Percentiles rank a stretch among this genome's conserved stretches.
Conservation (phyloP, 768 basidiomycete species). For the Porpolomopsis calyptriformis region DNA sequence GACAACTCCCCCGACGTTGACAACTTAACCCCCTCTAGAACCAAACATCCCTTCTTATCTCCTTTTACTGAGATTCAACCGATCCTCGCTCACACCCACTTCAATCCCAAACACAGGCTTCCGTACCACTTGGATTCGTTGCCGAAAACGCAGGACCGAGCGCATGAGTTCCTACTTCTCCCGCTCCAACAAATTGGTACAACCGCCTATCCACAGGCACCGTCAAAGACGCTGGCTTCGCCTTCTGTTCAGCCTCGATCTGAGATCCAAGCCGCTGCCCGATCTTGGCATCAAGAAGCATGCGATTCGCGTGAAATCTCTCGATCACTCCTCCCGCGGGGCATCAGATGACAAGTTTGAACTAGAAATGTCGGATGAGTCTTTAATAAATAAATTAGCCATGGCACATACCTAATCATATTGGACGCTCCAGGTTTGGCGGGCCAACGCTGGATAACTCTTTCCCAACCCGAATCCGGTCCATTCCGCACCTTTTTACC, state of each 20-base stretch:
- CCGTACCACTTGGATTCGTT: not conserved
- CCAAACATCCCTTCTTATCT: conserved; percentile 35
- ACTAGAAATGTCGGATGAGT: conserved; percentile 13
- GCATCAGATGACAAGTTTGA: conserved; percentile 43
- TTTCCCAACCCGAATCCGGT: too few species aligned
- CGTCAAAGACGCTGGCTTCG: conserved; percentile 2
- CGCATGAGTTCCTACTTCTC: too few species aligned
- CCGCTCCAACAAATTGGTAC: conserved; percentile 21
- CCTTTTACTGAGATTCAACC: conserved; percentile 46
- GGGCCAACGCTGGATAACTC: too few species aligned
- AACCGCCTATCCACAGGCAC: conserved; percentile 28
- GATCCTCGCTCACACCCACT: conserved; percentile 41
- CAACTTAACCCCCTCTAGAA: too few species aligned
- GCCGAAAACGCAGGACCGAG: not conserved
- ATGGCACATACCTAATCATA: conserved; percentile 38
- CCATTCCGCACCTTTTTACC: too few species aligned
- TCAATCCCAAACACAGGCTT: conserved; percentile 24
- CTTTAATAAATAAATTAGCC: not conserved
- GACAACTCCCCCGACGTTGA: too few species aligned
- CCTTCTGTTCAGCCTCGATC: not conserved
- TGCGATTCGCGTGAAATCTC: conserved; percentile 27
- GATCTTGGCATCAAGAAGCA: conserved; percentile 13
- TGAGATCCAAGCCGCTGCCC: not conserved
- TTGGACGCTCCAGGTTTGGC: conserved; percentile 33
- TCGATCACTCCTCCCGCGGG: conserved; percentile 31